phyloP scores from a whole-genome alignment of 768 basidiomycete species.

The Paxillus rubicundulus region DNA sequence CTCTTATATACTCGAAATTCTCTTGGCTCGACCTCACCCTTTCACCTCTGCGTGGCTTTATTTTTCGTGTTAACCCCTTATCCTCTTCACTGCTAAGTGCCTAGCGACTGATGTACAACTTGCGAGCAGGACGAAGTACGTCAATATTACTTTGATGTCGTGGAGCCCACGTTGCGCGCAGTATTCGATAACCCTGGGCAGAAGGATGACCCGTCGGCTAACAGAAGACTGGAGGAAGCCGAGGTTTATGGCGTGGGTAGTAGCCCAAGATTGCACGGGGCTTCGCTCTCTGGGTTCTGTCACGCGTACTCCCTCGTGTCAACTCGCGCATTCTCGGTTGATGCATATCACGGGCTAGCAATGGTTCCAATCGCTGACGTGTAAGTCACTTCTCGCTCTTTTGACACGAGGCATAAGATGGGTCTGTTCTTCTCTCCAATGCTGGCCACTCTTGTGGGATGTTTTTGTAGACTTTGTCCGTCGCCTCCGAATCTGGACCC shows the following conservation, averaged over 20 bases:
- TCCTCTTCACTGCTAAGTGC: constrained; percentile 5
- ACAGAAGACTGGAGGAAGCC: not conserved
- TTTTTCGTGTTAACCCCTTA: constrained; percentile 8
- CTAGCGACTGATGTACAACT: constrained; percentile 17
- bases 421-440: no score
- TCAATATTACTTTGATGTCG: constrained; percentile 30
- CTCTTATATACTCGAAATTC: constrained; percentile 3
- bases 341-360: constrained; percentile 73
- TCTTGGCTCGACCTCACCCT: constrained; percentile 6
- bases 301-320: constrained; percentile 61
- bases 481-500: not conserved
- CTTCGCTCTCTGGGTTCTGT: constrained; percentile 31
- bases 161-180: constrained; percentile 30
- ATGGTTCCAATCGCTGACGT: constrained; percentile 87
- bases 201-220: not conserved
- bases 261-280: constrained; percentile 3
- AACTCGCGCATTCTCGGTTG: constrained; percentile 80
- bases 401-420: constrained; percentile 8
- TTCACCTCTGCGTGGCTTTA: constrained; percentile 1
- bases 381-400: constrained; percentile 40
- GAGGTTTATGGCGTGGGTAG: not conserved
- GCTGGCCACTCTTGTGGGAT: not conserved
- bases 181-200: constrained; percentile 7
- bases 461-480: not conserved
- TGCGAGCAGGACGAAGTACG: constrained; percentile 33